Evolutionary conservation across 2,329 filamentous ascomycete species (phyloP), one percentile per base, ranked within the genome.

Genomic region (Dactylellina drechsleri): DNA sequence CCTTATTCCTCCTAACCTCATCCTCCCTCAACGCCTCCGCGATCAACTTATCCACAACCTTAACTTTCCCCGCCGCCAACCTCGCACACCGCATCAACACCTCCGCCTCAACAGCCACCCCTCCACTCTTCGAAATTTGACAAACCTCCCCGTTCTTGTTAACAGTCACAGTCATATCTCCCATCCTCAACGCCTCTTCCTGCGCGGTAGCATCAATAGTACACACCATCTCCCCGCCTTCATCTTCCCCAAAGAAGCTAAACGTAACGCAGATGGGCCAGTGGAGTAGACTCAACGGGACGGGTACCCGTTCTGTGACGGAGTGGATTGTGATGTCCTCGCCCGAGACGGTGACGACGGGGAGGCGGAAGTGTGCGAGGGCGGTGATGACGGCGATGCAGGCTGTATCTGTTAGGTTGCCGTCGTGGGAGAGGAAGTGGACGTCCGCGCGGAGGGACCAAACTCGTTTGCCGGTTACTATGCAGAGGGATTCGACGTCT

Each of bases 401-500:
- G 20, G 91, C 87, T 1, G 90, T 89, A 82, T 98, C 94, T 41
- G 95, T 88, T 49, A 99, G 85, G 79, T 93, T 94, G 62, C 95
- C 95, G 81, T 98, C 94, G 81, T 93, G 92, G 59, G 92, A 90
- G 53, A 98, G 86, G 54, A 98, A 89, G 82, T 99, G 95, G 20
- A 98, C 87, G 81, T 98, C 94, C 18, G 92, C 93, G 70, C 94
- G 89, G 77, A 99, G 86, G 75, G 91, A 91, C 89, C 95, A 99
- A 84, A 92, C 95, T 82, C 96, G 97, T 74, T 91, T 86, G 6
- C 92, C 93, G 10, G 95, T 93, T 28, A 97, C 86, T 20, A 99
- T 92, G 82, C 95, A 99, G 52, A 99, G 87, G 2, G 93, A 97
- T 83, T 99, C 95, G 40, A 93, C 97, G 82, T 98, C 94, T 47